phyloP scores from a whole-genome alignment of 768 basidiomycete genomes.

The Goffeauzyma gilvescens region DNA sequence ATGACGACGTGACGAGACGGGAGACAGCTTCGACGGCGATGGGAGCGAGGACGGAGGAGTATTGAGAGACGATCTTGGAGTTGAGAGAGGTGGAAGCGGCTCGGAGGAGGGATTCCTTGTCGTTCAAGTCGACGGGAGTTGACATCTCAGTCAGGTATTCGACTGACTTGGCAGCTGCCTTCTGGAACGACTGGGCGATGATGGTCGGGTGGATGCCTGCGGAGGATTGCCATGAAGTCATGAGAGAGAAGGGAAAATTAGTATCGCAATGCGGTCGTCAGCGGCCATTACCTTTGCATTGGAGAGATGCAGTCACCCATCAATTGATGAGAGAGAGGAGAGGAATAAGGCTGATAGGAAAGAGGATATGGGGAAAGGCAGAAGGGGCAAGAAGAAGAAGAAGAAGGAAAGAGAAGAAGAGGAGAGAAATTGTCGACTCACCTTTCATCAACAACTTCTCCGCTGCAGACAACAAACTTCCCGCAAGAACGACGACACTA shows the following conservation, averaged over 20 bases:
- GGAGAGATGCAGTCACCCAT: no score
- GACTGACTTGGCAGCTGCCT: constrained; percentile 76
- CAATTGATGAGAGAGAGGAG: neutral
- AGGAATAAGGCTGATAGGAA: neutral
- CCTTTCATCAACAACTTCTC: constrained; percentile 93
- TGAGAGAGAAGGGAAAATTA: neutral
- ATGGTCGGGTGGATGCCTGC: constrained; percentile 78
- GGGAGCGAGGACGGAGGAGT: constrained; percentile 91
- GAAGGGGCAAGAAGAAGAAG: no score
- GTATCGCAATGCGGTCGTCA: no score
- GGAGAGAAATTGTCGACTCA: constrained; percentile 7
- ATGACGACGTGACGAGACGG: constrained; percentile 67
- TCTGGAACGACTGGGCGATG: constrained; percentile 86
- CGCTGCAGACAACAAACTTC: constrained; percentile 75
- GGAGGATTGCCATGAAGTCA: neutral
- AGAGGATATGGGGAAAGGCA: no score
- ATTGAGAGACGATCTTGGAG: constrained; percentile 99
- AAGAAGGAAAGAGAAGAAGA: neutral
- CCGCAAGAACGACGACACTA: constrained; percentile 88
- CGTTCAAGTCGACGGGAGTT: constrained; percentile 72
- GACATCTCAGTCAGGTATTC: constrained; percentile 87
- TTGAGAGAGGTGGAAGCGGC: constrained; percentile 90
- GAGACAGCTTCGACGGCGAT: constrained; percentile 95
- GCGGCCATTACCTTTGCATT: no score
- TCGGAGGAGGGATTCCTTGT: constrained; percentile 62